Base-by-base conservation (phyloP, 139 green algal species). In the Coelastrella sp. region DNA sequence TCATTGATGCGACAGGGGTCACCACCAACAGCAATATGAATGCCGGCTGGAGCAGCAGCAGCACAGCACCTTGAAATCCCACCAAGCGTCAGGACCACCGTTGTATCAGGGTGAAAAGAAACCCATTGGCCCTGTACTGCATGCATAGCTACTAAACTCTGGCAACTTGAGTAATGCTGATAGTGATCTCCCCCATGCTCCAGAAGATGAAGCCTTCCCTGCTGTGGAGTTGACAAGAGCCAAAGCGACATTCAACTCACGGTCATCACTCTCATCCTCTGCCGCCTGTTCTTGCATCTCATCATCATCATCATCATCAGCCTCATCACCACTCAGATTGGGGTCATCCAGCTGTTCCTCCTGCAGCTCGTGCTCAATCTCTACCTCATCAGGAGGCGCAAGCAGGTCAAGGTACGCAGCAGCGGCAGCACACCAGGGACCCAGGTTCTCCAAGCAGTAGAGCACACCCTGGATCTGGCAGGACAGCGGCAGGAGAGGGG, bases 351-450 rank as follows among this genome's bases (percentile, higher is more conserved):
- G 6, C 9, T 35, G 57, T 49, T 20, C 58, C 61, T 78, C 27
- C 82, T 68, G 82, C 63, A 61, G 25, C 82, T 78, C 61, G 14
- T 78, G 59, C 4, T 27, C 57, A 49, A 68, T 56, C 56, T 85
- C 75, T 9, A 8, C 83, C 25, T 24, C 59, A 12, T 57, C 74
- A 25, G 76, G 70, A 15, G 59, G 72, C 4, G 87, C 87, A 19
- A 85, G 60, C 27, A 90, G 76, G 87, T 90, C 86, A 8, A 79
- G 59, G 74, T 85, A 85, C 14, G 76, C 76, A n/a, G 86, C 86
- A n/a, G 84, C 84, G 20, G 87, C 87, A 78, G 76, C 76, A 78
- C 35, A 85, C 86, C 87, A 90, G 61, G 76, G 76, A 6, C 87
- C 84, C 3, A 84, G 59, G 9, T 80, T n/a, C 27, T 80, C 6